A percentile compares a stretch with the other conserved stretches of the same genome.
These are phyloP conservation scores for Apiotrichum veenhuisii DNA, from an alignment of 1,284 basidiomycete species.

Conservation along the genomic window DNA sequence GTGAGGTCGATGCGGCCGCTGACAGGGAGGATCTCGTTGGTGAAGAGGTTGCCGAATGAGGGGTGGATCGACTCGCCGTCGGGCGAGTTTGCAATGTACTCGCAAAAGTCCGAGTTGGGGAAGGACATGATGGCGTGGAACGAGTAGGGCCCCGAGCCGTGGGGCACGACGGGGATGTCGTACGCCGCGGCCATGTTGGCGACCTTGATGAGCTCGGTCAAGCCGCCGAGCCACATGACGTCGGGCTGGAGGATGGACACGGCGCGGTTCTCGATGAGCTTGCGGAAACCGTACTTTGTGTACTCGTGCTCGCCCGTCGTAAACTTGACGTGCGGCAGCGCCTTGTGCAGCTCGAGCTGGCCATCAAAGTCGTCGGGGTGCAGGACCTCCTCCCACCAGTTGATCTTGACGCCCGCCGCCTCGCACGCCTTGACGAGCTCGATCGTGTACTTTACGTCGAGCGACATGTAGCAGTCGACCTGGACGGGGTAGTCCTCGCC, in stretches of 20 bases:
- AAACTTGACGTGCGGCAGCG: slow-evolving; percentile 54
- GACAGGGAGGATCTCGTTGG: slow-evolving; percentile 54
- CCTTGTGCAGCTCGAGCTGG: slow-evolving; percentile 51
- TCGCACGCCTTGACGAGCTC: slow-evolving; percentile 52
- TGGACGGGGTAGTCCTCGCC: slow-evolving; percentile 54
- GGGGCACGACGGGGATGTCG: slow-evolving; percentile 57
- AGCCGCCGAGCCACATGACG: slow-evolving; percentile 54
- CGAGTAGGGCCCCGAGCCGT: slow-evolving; percentile 52
- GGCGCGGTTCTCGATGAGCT: slow-evolving; percentile 54
- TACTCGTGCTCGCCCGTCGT: slow-evolving; percentile 59
- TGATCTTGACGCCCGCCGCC: slow-evolving; percentile 52
- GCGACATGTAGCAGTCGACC: slow-evolving; percentile 56
- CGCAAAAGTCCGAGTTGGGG: slow-evolving; percentile 46
- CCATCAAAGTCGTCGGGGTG: slow-evolving; percentile 56
- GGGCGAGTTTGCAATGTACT: slow-evolving; percentile 56
- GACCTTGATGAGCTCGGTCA: slow-evolving; percentile 57
- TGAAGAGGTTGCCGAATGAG: slow-evolving; percentile 56
- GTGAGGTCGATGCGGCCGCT: slow-evolving; percentile 52
- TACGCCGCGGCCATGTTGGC: slow-evolving; percentile 47
- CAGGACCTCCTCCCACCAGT: slow-evolving; percentile 58
- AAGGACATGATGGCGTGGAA: slow-evolving; percentile 49
- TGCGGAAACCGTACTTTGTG: slow-evolving; percentile 56
- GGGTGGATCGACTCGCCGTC: slow-evolving; percentile 55
- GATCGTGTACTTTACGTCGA: slow-evolving; percentile 53
- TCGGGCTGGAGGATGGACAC: slow-evolving; percentile 57